phyloP scores from a whole-genome alignment of 352 stramenopile genomes.

The Pythium vanterpoolii region DNA sequence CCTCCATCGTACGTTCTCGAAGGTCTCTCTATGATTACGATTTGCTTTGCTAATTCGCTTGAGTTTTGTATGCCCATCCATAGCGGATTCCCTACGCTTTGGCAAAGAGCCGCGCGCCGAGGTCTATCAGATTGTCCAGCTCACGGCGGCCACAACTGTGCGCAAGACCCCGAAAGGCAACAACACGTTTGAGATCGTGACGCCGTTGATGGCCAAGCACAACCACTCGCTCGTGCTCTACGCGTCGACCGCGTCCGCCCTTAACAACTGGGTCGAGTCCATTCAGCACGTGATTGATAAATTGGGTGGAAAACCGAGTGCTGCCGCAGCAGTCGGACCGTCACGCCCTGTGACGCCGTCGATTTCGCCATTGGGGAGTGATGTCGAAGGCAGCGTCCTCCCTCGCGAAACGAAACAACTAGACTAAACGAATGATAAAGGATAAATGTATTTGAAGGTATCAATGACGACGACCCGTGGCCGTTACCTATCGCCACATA shows the following conservation, averaged over 20 bases:
- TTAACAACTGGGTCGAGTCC: conserved; percentile 64
- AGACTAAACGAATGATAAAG: neutral
- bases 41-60: no score
- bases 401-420: neutral
- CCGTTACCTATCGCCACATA: no score
- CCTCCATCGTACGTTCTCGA: conserved; percentile 39
- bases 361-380: conserved; percentile 5
- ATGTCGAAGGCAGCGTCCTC: conserved; percentile 11
- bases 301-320: conserved; percentile 7
- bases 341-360: no score
- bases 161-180: conserved; percentile 70
- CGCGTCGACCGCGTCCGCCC: conserved; percentile 37
- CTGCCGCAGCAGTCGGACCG: no score
- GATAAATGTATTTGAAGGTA: conserved; percentile 20
- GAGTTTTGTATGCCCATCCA: no score
- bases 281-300: conserved; percentile 55
- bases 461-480: conserved; percentile 6
- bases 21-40: neutral
- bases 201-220: conserved; percentile 59
- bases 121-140: conserved; percentile 72
- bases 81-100: conserved; percentile 66
- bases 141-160: conserved; percentile 59
- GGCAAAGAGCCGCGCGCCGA: conserved; percentile 58
- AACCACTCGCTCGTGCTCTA: conserved; percentile 66
- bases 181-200: conserved; percentile 79